Evolutionary conservation across 2,329 filamentous ascomycete species (phyloP).

Genomic region (Erysiphe pulchra): DNA sequence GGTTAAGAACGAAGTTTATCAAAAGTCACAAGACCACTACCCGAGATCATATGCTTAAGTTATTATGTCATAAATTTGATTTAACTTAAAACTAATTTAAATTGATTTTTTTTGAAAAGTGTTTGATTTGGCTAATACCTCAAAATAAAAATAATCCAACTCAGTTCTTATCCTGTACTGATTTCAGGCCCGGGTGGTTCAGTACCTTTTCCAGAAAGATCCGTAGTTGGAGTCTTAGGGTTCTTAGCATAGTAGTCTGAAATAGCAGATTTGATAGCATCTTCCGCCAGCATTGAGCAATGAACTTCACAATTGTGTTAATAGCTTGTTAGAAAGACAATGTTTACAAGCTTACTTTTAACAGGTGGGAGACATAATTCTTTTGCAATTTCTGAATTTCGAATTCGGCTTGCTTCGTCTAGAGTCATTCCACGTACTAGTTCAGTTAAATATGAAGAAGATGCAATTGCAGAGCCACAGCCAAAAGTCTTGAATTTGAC

Average conservation of each 20-base stretch:
- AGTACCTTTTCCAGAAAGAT: constrained; percentile 49
- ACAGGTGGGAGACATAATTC: constrained; percentile 76
- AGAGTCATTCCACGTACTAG: constrained; percentile 88
- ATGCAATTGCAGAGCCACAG: constrained; percentile 83
- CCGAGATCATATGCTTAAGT: too few species aligned
- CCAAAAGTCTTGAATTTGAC: constrained; percentile 98
- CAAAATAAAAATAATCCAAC: too few species aligned
- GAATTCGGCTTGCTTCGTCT: constrained; percentile 75
- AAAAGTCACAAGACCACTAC: too few species aligned
- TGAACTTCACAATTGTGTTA: constrained; percentile 31
- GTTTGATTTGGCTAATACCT: too few species aligned
- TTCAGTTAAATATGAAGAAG: constrained; percentile 82
- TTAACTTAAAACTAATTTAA: too few species aligned
- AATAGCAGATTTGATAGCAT: constrained; percentile 81
- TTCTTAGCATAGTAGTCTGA: constrained; percentile 83
- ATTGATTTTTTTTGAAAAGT: too few species aligned
- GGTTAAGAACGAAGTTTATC: too few species aligned
- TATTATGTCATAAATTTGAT: too few species aligned
- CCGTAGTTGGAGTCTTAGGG: constrained; percentile 45
- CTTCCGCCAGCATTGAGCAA: constrained; percentile 80
- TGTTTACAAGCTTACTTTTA: constrained; percentile 38
- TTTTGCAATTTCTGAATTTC: constrained; percentile 96
- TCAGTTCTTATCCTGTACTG: too few species aligned
- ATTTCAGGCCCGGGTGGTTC: constrained; percentile 31
- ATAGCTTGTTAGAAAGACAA: not conserved